phyloP scores from a whole-genome alignment of 73 alveolate species.

The Paramecium caudatum region DNA sequence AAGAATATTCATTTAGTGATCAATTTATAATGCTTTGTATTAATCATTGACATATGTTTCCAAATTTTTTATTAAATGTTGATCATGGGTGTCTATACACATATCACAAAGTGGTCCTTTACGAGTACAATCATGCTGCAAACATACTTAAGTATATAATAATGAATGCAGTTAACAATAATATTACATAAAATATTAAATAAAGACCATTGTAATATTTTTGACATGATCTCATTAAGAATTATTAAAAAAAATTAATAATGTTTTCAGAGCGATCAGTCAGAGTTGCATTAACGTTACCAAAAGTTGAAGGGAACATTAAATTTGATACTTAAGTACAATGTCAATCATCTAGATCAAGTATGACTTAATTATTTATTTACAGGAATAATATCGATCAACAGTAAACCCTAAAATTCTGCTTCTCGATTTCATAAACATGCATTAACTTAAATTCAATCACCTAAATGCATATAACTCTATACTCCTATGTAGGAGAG shows the following conservation, averaged over 20 bases:
- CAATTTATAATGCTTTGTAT: not conserved
- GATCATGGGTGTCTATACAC: conserved; percentile 28
- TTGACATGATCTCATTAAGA: not conserved
- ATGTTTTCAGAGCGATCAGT: conserved; percentile 41
- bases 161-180: conserved; percentile 47
- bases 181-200: not conserved
- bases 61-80: not conserved
- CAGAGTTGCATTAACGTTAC: conserved; percentile 10
- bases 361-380: not conserved
- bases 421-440: conserved; percentile 11
- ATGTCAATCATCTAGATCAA: conserved; percentile 5
- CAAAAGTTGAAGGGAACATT: conserved; percentile 18
- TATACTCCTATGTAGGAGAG: conserved; percentile 37
- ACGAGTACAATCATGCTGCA: conserved; percentile 34
- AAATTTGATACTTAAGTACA: conserved; percentile 9
- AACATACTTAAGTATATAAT: conserved; percentile 1
- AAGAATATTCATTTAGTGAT: not conserved
- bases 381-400: not conserved
- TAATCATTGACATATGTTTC: conserved; percentile 13
- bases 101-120: conserved; percentile 45
- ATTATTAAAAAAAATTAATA: not conserved
- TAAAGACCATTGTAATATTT: not conserved
- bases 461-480: not conserved
- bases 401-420: not conserved
- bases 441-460: not conserved